These are phyloP conservation scores for Rhynchospora tenuis DNA, from an alignment of 176 grass and related monocot genomes.

Conservation along the genomic window DNA sequence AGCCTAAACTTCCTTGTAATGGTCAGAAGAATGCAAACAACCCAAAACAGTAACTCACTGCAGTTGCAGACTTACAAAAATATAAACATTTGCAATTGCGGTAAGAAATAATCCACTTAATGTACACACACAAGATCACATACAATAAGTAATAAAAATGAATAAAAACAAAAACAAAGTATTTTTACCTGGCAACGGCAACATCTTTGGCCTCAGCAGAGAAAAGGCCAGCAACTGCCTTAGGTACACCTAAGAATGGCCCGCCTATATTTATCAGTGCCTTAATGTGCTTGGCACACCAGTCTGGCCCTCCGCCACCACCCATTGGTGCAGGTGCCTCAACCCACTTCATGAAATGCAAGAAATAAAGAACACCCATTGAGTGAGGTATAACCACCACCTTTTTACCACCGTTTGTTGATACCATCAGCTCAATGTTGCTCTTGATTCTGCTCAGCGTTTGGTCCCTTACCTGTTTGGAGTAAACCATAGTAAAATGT, in stretches of 20 bases:
- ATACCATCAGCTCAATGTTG: slow-evolving; percentile 92
- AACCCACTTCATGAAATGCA: slow-evolving; percentile 99
- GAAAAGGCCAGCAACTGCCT: slow-evolving; percentile 85
- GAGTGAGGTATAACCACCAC: slow-evolving; percentile 97
- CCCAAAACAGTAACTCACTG: neutral
- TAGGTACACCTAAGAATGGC: slow-evolving; percentile 95
- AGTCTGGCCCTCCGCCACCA: slow-evolving; percentile 81
- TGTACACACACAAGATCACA: neutral
- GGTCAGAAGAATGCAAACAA: neutral
- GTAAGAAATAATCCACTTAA: neutral
- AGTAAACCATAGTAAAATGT: neutral
- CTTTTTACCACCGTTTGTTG: slow-evolving; percentile 86
- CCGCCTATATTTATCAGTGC: slow-evolving; percentile 86
- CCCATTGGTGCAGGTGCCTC: slow-evolving; percentile 89
- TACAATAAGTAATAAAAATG: neutral
- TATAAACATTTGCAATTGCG: neutral
- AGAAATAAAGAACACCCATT: slow-evolving; percentile 94
- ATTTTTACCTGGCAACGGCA: slow-evolving; percentile 72
- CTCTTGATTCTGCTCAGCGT: slow-evolving; percentile 91
- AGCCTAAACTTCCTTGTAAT: neutral
- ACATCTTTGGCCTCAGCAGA: slow-evolving; percentile 99
- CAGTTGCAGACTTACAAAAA: neutral
- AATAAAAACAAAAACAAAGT: slow-evolving; percentile 4
- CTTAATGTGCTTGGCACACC: slow-evolving; percentile 96
- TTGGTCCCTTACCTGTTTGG: slow-evolving; percentile 71